Evolutionary conservation across 2,329 filamentous ascomycete species (phyloP).

Genomic region (Conoideocrella luteorostrata): DNA sequence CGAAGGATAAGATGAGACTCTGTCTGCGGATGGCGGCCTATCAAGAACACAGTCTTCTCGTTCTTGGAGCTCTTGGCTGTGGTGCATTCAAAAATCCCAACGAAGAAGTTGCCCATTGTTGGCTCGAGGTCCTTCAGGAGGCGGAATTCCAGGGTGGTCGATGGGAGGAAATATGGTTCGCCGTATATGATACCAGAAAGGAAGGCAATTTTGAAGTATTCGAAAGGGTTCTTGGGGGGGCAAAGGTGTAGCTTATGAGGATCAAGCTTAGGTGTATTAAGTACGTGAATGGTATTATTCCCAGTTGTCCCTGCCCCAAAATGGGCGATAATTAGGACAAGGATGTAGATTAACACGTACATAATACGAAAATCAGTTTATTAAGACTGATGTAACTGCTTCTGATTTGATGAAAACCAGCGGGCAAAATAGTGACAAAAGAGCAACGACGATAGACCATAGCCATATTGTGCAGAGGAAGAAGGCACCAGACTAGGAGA

Average conservation of each 20-base stretch:
- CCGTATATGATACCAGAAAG: conserved; percentile 42
- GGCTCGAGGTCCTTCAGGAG: conserved; percentile 54
- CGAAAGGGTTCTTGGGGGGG: conserved; percentile 32
- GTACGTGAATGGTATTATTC: too few species aligned
- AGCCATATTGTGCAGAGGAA: too few species aligned
- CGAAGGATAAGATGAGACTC: conserved; percentile 57
- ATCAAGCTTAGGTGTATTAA: too few species aligned
- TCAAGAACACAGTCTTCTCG: conserved; percentile 49
- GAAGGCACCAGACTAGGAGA: too few species aligned
- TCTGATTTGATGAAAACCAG: too few species aligned
- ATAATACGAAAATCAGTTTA: too few species aligned
- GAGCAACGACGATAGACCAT: too few species aligned
- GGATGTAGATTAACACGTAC: too few species aligned
- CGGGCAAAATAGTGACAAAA: too few species aligned
- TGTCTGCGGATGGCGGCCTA: conserved; percentile 53
- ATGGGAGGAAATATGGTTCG: conserved; percentile 60
- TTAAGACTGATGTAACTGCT: too few species aligned
- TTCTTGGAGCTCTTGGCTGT: conserved; percentile 64
- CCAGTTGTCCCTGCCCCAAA: too few species aligned
- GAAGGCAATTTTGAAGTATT: conserved; percentile 48
- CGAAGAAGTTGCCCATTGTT: conserved; percentile 55
- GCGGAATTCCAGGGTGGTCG: conserved; percentile 56
- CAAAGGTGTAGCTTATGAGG: conserved; percentile 19
- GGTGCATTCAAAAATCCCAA: conserved; percentile 60
- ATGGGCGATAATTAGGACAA: too few species aligned